Conservation (phyloP, 306 rosid species). For the Fragaria iinumae region DNA sequence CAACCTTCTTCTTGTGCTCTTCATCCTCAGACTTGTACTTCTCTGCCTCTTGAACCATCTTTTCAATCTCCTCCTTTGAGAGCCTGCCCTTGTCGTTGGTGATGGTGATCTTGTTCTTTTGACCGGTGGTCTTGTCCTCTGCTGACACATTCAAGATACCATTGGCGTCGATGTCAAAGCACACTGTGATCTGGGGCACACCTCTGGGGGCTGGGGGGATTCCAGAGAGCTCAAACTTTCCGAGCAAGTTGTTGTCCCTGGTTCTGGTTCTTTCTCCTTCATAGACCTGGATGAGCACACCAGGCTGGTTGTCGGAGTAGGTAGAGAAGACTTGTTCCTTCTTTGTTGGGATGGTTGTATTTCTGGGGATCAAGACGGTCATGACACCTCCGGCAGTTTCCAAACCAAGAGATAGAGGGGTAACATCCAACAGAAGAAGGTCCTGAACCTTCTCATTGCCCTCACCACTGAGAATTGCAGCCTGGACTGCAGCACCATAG, state of each 20-base stretch:
- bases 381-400: conserved; percentile 79
- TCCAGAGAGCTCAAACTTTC: conserved; percentile 72
- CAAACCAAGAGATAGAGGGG: conserved; percentile 65
- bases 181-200: conserved; percentile 74
- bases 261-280: conserved; percentile 76
- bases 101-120: conserved; percentile 77
- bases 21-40: conserved; percentile 77
- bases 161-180: conserved; percentile 72
- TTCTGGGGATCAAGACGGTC: conserved; percentile 71
- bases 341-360: conserved; percentile 75
- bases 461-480: conserved; percentile 67
- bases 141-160: conserved; percentile 79
- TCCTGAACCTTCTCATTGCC: conserved; percentile 83
- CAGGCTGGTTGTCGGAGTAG: conserved; percentile 76
- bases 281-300: conserved; percentile 72
- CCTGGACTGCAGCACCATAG: conserved; percentile 72
- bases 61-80: conserved; percentile 74
- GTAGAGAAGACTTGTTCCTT: conserved; percentile 80
- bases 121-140: conserved; percentile 69
- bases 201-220: conserved; percentile 85
- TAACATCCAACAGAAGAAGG: conserved; percentile 64
- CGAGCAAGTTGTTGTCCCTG: conserved; percentile 66
- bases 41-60: conserved; percentile 82
- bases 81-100: conserved; percentile 74
- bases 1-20: conserved; percentile 65